phyloP scores from a whole-genome alignment of 371 early-diverging fungal genomes.

The Mortierella sp. region DNA sequence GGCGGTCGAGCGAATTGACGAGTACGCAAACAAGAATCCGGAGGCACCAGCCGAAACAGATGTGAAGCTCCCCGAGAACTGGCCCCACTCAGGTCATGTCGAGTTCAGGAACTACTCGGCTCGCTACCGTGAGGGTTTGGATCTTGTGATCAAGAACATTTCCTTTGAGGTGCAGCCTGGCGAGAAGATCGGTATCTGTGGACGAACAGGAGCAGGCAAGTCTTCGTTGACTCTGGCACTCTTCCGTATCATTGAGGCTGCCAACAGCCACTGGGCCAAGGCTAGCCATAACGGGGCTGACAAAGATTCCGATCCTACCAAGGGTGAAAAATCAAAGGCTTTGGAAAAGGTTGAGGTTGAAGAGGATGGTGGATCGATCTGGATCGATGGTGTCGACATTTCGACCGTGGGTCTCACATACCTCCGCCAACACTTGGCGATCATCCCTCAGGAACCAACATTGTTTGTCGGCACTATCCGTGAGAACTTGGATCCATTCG shows the following conservation, averaged over 20 bases:
- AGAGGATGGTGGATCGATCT: slow-evolving; percentile 66
- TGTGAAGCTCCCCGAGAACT: slow-evolving; percentile 44
- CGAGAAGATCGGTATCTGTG: slow-evolving; percentile 72
- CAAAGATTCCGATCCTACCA: neutral
- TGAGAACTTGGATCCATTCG: slow-evolving; percentile 73
- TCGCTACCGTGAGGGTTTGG: slow-evolving; percentile 66
- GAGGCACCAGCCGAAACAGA: slow-evolving; percentile 64
- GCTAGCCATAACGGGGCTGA: slow-evolving; percentile 33
- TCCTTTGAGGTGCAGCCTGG: slow-evolving; percentile 59
- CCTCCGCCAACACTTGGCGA: slow-evolving; percentile 72
- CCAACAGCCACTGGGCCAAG: slow-evolving; percentile 47
- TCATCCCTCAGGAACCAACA: slow-evolving; percentile 79
- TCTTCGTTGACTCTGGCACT: slow-evolving; percentile 71
- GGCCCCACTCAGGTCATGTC: slow-evolving; percentile 73
- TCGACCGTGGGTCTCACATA: slow-evolving; percentile 65
- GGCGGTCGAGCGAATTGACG: slow-evolving; percentile 74
- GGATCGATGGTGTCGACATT: slow-evolving; percentile 76
- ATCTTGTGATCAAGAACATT: slow-evolving; percentile 69
- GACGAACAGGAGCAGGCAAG: slow-evolving; percentile 74
- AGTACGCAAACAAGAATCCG: slow-evolving; percentile 68
- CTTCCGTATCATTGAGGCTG: slow-evolving; percentile 75
- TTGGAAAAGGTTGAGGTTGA: slow-evolving; percentile 60
- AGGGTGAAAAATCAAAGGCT: neutral
- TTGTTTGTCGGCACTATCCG: slow-evolving; percentile 72
- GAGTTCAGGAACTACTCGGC: slow-evolving; percentile 65